Conservation (phyloP, 202 grass and related monocot species). For the Schoenoplectus tabernaemontani region DNA sequence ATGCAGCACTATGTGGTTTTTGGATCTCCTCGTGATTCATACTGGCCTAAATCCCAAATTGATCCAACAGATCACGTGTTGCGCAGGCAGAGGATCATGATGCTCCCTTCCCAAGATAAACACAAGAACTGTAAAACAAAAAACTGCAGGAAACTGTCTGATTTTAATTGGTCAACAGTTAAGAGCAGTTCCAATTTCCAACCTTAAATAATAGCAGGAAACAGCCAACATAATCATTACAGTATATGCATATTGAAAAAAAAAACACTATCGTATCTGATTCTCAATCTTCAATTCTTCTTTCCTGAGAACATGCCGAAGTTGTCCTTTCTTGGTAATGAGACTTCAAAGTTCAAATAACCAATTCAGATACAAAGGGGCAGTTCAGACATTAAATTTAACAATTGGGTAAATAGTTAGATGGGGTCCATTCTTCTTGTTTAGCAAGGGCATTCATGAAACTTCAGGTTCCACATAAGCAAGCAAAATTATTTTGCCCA, state of each 20-base stretch:
- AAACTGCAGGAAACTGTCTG: neutral
- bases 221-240: neutral
- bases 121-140: neutral
- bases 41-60: too few relatives aligned
- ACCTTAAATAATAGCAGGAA: neutral
- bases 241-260: neutral
- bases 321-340: neutral
- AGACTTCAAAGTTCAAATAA: neutral
- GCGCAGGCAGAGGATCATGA: too few relatives aligned
- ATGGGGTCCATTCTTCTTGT: neutral
- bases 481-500: neutral
- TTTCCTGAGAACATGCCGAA: neutral
- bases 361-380: neutral
- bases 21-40: too few relatives aligned
- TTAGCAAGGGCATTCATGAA: neutral
- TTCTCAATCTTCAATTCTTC: neutral
- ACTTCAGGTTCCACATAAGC: neutral
- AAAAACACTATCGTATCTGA: neutral
- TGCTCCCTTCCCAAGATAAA: too few relatives aligned
- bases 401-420: neutral
- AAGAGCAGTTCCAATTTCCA: neutral
- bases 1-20: too few relatives aligned
- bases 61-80: too few relatives aligned
- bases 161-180: neutral
- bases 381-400: neutral